Percentiles rank a stretch among this genome's conserved stretches.
Conservation (phyloP, 164 flowering plant genomes). For the Vitis vinifera region DNA sequence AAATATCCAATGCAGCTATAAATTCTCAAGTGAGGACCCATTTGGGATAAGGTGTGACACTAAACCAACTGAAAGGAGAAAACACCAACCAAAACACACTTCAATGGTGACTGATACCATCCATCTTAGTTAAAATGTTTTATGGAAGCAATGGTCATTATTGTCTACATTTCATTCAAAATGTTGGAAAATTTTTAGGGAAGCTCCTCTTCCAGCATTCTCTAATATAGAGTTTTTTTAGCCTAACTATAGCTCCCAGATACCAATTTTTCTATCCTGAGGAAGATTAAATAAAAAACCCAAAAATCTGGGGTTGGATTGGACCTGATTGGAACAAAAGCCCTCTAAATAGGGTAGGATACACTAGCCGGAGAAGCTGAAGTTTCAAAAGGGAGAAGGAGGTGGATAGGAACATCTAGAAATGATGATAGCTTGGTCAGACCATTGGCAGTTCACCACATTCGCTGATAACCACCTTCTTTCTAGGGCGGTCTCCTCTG, state of each 20-base stretch:
- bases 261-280: neutral
- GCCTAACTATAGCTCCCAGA: neutral
- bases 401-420: neutral
- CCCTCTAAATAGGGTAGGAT: neutral
- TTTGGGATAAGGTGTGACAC: too few species aligned
- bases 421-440: constrained; percentile 16
- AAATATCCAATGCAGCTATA: too few species aligned
- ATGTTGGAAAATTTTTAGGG: too few species aligned
- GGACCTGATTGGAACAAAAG: neutral
- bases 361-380: neutral
- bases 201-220: neutral
- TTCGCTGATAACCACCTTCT: constrained; percentile 74
- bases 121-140: too few species aligned
- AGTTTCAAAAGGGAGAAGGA: neutral
- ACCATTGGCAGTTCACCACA: constrained; percentile 85
- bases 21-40: too few species aligned
- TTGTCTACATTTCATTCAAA: too few species aligned
- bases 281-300: neutral
- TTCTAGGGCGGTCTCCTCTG: constrained; percentile 88
- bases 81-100: too few species aligned
- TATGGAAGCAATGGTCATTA: too few species aligned
- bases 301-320: neutral
- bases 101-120: too few species aligned
- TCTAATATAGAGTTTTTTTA: neutral
- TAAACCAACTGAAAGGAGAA: too few species aligned